Evolutionary conservation across 331 rosid species (phyloP).

Genomic region (Phaseolus coccineus): DNA sequence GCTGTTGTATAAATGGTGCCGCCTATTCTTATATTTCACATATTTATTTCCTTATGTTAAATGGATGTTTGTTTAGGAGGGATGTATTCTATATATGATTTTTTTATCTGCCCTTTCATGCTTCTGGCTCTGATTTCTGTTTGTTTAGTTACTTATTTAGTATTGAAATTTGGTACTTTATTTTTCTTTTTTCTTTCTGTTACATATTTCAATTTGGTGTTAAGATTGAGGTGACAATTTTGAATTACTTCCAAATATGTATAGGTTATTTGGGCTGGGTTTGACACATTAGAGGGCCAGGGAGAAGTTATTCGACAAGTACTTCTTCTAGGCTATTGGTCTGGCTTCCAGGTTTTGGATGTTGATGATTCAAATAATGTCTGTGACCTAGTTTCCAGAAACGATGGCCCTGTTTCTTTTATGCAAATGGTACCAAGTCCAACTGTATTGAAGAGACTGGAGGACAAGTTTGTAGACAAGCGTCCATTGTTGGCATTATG

Average conservation of each 20-base stretch:
- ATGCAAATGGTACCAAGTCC: constrained; percentile 85
- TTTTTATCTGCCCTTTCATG: not conserved
- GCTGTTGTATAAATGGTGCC: not conserved
- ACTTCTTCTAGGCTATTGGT: constrained; percentile 74
- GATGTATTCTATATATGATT: not conserved
- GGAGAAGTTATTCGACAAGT: constrained; percentile 57
- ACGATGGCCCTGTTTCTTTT: constrained; percentile 72
- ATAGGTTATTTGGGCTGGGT: constrained; percentile 91
- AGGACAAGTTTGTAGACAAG: constrained; percentile 63
- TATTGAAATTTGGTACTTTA: not conserved
- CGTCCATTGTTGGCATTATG: constrained; percentile 75
- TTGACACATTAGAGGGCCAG: constrained; percentile 74
- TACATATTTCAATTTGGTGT: not conserved
- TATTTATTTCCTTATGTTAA: not conserved
- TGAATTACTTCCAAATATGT: constrained; percentile 38
- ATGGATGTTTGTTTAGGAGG: not conserved
- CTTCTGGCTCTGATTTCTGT: not conserved
- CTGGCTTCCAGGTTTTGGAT: constrained; percentile 94
- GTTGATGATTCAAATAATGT: constrained; percentile 84
- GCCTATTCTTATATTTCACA: not conserved
- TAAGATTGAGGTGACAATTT: not conserved
- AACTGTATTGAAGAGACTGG: constrained; percentile 53
- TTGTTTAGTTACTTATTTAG: constrained; percentile 4
- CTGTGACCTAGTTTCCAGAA: constrained; percentile 68
- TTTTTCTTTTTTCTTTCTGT: not conserved